phyloP scores from a whole-genome alignment of 2,329 filamentous ascomycete genomes.

The Chaetomiaceae sp. region DNA sequence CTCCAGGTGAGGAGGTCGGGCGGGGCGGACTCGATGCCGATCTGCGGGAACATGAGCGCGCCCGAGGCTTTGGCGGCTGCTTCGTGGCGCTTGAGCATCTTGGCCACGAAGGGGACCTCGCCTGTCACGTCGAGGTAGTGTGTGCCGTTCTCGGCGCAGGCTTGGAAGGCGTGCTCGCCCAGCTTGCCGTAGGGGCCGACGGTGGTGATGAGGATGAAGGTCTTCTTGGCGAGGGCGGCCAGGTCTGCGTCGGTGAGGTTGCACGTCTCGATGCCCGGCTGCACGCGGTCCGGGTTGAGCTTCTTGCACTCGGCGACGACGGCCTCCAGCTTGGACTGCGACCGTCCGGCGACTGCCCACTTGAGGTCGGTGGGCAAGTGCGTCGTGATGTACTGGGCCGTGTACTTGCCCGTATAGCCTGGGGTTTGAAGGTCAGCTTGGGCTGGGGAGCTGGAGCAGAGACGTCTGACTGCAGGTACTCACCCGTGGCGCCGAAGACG shows the following conservation, averaged over 20 bases:
- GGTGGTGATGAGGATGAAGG: constrained; percentile 51
- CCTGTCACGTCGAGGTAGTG: constrained; percentile 62
- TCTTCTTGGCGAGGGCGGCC: constrained; percentile 48
- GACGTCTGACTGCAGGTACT: too few species aligned
- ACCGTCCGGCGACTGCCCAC: constrained; percentile 86
- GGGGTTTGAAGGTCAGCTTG: too few species aligned
- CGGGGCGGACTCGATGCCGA: constrained; percentile 58
- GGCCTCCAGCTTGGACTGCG: constrained; percentile 65
- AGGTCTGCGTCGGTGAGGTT: constrained; percentile 44
- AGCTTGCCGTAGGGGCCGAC: constrained; percentile 55
- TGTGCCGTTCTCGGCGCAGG: constrained; percentile 57
- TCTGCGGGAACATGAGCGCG: constrained; percentile 57
- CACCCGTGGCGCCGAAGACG: constrained; percentile 55
- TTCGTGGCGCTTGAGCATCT: constrained; percentile 58
- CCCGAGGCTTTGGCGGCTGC: constrained; percentile 47
- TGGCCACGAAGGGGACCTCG: constrained; percentile 52
- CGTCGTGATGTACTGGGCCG: constrained; percentile 68
- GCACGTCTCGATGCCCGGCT: constrained; percentile 60
- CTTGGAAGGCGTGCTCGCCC: constrained; percentile 56
- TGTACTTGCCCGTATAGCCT: constrained; percentile 79
- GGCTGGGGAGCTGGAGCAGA: too few species aligned
- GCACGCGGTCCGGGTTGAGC: constrained; percentile 62
- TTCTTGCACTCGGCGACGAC: constrained; percentile 62
- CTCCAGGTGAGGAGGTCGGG: constrained; percentile 55
- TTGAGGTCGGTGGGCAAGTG: constrained; percentile 69